These are phyloP conservation scores for Bipolaris bicolor DNA, from an alignment of 2,329 filamentous ascomycete genomes.

Conservation along the genomic window DNA sequence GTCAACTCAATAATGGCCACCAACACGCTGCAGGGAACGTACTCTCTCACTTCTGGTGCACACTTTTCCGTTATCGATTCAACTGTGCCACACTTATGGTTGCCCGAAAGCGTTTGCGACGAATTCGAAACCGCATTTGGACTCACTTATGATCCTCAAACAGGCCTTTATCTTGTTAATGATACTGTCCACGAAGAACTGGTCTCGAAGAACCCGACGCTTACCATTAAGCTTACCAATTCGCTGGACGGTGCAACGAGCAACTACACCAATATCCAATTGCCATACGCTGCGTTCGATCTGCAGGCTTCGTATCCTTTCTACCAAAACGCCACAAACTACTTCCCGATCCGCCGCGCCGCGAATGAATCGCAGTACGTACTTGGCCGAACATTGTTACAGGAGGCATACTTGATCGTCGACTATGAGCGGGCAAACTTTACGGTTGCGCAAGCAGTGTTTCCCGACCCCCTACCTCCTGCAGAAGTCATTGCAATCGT, in stretches of 20 bases:
- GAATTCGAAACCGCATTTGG: slow-evolving; percentile 50
- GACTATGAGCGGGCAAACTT: slow-evolving; percentile 56
- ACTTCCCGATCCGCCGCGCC: slow-evolving; percentile 70
- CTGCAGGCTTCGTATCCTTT: slow-evolving; percentile 58
- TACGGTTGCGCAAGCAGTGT: slow-evolving; percentile 51
- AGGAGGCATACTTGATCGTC: slow-evolving; percentile 64
- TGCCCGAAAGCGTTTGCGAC: slow-evolving; percentile 49
- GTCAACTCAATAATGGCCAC: slow-evolving; percentile 43
- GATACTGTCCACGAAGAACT: slow-evolving; percentile 46
- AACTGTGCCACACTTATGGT: slow-evolving; percentile 50
- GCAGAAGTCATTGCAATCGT: slow-evolving; percentile 38
- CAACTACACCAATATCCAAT: slow-evolving; percentile 51
- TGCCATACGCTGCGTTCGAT: slow-evolving; percentile 58
- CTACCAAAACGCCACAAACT: slow-evolving; percentile 66
- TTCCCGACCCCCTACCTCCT: slow-evolving; percentile 39
- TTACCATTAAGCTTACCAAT: slow-evolving; percentile 49
- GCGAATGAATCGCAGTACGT: slow-evolving; percentile 62
- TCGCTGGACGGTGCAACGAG: slow-evolving; percentile 37
- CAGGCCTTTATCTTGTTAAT: slow-evolving; percentile 50
- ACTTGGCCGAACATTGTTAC: slow-evolving; percentile 70
- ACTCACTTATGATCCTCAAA: slow-evolving; percentile 46
- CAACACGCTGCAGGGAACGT: slow-evolving; percentile 44
- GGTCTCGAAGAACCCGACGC: slow-evolving; percentile 36
- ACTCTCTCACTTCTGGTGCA: slow-evolving; percentile 36
- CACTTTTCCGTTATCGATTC: slow-evolving; percentile 51